These are phyloP conservation scores for Didymosphaeria variabile DNA, from an alignment of 2,329 filamentous ascomycete species.

Conservation along the genomic window DNA sequence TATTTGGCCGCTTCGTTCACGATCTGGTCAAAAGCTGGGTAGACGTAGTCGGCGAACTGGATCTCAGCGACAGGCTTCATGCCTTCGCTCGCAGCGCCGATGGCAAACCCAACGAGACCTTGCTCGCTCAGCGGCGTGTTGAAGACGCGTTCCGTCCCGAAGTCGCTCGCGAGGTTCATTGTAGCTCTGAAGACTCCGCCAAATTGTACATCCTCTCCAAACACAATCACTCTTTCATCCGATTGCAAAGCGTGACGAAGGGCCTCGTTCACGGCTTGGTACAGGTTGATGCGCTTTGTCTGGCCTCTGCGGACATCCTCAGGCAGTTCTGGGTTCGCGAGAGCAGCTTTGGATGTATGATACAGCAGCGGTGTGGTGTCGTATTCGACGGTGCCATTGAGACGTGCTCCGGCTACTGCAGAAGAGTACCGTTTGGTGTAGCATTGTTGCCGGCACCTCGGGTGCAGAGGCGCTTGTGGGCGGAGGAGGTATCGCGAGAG, in stretches of 20 bases:
- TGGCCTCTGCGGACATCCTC: conserved; percentile 69
- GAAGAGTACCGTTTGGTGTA: conserved; percentile 57
- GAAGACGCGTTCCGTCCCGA: conserved; percentile 89
- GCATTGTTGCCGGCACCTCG: conserved; percentile 32
- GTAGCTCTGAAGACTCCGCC: conserved; percentile 96
- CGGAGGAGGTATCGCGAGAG: conserved; percentile 42
- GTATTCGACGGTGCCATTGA: conserved; percentile 92
- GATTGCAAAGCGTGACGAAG: conserved; percentile 81
- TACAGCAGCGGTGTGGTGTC: conserved; percentile 80
- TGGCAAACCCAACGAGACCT: conserved; percentile 91
- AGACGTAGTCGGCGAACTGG: conserved; percentile 95
- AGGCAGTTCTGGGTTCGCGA: conserved; percentile 77
- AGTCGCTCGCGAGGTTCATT: conserved; percentile 87
- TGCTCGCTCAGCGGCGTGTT: conserved; percentile 96
- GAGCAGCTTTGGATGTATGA: conserved; percentile 77
- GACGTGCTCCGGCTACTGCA: conserved; percentile 60
- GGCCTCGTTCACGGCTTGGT: conserved; percentile 92
- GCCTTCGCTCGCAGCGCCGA: conserved; percentile 88
- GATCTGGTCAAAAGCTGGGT: conserved; percentile 90
- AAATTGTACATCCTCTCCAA: conserved; percentile 97
- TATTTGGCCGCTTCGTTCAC: conserved; percentile 94
- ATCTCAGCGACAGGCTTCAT: conserved; percentile 95
- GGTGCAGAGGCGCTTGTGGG: conserved; percentile 36
- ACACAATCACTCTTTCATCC: conserved; percentile 87
- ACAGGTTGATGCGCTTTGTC: conserved; percentile 90